Conservation (phyloP, 208 protist genomes). For the Tritrichomonas foetus region DNA sequence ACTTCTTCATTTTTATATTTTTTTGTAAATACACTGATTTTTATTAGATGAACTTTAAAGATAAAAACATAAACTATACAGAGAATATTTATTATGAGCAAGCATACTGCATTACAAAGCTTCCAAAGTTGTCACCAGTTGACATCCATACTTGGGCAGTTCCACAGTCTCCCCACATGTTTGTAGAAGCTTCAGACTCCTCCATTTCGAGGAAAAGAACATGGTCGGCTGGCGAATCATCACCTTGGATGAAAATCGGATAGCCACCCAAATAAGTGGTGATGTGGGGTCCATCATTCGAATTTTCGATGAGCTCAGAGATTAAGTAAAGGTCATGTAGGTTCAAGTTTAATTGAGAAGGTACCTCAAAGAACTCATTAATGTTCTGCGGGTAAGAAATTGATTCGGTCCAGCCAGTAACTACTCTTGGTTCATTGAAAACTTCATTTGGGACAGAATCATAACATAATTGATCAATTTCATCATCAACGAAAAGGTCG, state of each 20-base stretch:
- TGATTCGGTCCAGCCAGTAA: background rate
- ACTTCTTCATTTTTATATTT: too few species aligned
- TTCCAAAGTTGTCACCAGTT: background rate
- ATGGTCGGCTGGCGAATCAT: background rate
- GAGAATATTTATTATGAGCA: too few species aligned
- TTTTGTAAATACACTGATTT: too few species aligned
- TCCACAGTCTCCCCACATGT: background rate
- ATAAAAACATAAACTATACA: too few species aligned
- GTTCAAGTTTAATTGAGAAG: too few species aligned
- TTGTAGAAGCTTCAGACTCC: background rate
- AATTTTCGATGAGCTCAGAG: too few species aligned
- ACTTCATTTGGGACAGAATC: background rate
- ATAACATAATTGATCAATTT: background rate
- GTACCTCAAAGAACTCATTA: too few species aligned
- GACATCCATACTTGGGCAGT: background rate
- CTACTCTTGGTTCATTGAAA: background rate
- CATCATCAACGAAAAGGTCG: background rate
- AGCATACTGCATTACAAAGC: background rate
- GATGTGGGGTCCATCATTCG: too few species aligned
- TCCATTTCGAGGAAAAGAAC: background rate
- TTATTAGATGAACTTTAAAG: too few species aligned
- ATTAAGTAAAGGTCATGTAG: too few species aligned
- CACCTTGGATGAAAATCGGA: background rate
- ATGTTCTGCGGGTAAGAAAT: too few species aligned
- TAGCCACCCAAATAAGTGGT: background rate